These are phyloP conservation scores for Erodium trifolium DNA, from an alignment of 441 rosid genomes.

Conservation along the genomic window DNA sequence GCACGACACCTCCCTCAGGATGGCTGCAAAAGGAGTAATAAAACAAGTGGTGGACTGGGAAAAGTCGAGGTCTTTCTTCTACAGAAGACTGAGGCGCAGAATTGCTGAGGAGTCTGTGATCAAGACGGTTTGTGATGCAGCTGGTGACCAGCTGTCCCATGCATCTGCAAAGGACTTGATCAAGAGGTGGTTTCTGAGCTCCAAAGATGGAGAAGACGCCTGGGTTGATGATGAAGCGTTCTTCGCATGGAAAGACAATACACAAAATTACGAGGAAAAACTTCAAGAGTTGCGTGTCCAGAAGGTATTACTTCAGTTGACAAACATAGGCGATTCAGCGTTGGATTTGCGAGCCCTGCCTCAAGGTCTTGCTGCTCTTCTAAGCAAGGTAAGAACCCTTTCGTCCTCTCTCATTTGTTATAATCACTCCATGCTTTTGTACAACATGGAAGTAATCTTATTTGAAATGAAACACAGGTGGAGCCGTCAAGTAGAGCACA, in stretches of 20 bases:
- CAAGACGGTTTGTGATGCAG: constrained; percentile 59
- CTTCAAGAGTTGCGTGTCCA: constrained; percentile 69
- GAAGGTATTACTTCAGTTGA: constrained; percentile 62
- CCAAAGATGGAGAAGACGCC: constrained; percentile 46
- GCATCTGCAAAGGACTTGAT: constrained; percentile 57
- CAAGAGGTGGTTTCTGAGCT: constrained; percentile 70
- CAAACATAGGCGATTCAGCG: constrained; percentile 55
- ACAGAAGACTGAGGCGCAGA: constrained; percentile 64
- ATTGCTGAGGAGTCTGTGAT: constrained; percentile 62
- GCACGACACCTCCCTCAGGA: constrained; percentile 86
- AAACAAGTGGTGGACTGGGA: constrained; percentile 87
- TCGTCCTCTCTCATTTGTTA: background rate
- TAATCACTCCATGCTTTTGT: background rate
- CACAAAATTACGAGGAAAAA: constrained; percentile 50
- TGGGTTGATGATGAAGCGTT: constrained; percentile 83
- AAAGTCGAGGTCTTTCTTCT: constrained; percentile 63
- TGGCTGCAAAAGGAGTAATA: constrained; percentile 96
- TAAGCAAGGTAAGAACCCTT: constrained; percentile 57
- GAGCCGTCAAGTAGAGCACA: constrained; percentile 59
- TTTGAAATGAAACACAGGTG: constrained; percentile 45
- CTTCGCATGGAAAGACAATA: constrained; percentile 72
- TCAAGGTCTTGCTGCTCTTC: constrained; percentile 78
- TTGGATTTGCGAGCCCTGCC: constrained; percentile 82
- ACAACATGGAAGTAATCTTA: too few relatives aligned
- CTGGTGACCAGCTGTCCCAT: constrained; percentile 57